Evolutionary conservation across 2,329 filamentous ascomycete species (phyloP).

Genomic region (Fusarium musae): DNA sequence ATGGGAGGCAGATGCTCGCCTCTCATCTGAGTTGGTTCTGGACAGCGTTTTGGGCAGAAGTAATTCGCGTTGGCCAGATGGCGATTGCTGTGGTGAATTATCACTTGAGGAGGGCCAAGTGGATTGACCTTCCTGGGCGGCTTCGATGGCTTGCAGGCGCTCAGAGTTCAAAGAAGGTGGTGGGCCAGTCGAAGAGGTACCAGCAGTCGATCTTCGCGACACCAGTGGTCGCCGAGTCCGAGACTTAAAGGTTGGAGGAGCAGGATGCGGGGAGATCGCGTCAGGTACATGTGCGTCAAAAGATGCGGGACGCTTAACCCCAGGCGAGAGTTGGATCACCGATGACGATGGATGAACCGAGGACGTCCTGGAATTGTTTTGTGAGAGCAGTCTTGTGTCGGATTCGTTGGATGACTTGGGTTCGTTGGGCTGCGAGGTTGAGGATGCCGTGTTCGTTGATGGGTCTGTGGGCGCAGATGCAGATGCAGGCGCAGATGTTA

Average conservation of each 20-base stretch:
- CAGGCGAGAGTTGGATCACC: constrained; percentile 38
- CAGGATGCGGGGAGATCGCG: constrained; percentile 41
- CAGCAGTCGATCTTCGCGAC: constrained; percentile 51
- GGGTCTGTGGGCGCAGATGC: constrained; percentile 26
- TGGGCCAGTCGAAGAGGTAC: constrained; percentile 47
- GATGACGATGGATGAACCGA: constrained; percentile 49
- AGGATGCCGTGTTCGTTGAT: constrained; percentile 19
- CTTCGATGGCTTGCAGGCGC: constrained; percentile 48
- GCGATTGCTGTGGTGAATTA: constrained; percentile 37
- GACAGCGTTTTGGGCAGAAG: constrained; percentile 57
- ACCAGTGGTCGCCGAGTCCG: constrained; percentile 53
- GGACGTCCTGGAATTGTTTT: constrained; percentile 48
- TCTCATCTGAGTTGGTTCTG: constrained; percentile 59
- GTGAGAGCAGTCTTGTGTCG: constrained; percentile 36
- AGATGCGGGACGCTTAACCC: constrained; percentile 42
- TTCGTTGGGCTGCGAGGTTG: constrained; percentile 14
- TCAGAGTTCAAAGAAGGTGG: constrained; percentile 49
- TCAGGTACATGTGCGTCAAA: constrained; percentile 42
- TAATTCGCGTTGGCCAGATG: constrained; percentile 59
- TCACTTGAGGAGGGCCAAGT: constrained; percentile 36
- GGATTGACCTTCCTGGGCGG: constrained; percentile 36
- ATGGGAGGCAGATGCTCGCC: constrained; percentile 52
- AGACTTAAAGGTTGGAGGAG: constrained; percentile 45
- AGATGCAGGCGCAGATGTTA: constrained; percentile 22
- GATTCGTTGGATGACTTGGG: constrained; percentile 20